Evolutionary conservation across 176 grass and related monocot species (phyloP), one percentile per base, ranked within the genome.

Genomic region (Triticum urartu): DNA sequence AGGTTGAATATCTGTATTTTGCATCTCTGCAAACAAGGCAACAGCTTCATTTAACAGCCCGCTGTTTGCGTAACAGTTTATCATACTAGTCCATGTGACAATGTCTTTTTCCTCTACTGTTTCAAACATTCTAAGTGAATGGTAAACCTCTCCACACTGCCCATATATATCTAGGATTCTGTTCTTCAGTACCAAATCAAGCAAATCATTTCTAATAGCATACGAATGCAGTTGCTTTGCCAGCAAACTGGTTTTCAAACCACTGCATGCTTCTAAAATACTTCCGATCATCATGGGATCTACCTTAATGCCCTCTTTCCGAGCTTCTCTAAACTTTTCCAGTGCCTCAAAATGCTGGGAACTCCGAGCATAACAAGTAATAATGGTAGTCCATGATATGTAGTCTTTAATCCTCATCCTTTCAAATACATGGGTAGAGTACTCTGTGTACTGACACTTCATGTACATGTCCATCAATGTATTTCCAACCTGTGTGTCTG

Each of bases 391-490:
- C 93, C 93, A 98, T 14, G 95, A 98, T 82, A 98, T 89, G 79
- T 87, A 79, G 56, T 98, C 93, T 86, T 90, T 94, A 38, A 22
- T 74, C 7, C 69, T 78, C 88, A 95, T 77, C 61, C 88, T 88
- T 65, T 91, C 81, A 80, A 98, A 98, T 32, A 95, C 58, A 33
- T 36, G 59, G 0, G 75, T 61, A 15, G 91, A 78, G 25, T 90
- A 98, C 38, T 84, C 80, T 66, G 88, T 24, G 30, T 72, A 73
- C 35, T 14, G 13, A 43, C 93, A 98, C 77, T 91, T 98, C 54
- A 85, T 87, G 77, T 98, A 95, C 95, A 95, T 98, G 86, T 98
- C 95, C 58, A 98, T 91, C 62, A 98, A 81, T 39, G 91, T 90
- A 88, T 98, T 98, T 64, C 75, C 90, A 54, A 95, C 91, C 89